A percentile compares a stretch with the other conserved stretches of the same genome.
phyloP scores from a whole-genome alignment of 768 basidiomycete genomes.

The Boletus sp. region DNA sequence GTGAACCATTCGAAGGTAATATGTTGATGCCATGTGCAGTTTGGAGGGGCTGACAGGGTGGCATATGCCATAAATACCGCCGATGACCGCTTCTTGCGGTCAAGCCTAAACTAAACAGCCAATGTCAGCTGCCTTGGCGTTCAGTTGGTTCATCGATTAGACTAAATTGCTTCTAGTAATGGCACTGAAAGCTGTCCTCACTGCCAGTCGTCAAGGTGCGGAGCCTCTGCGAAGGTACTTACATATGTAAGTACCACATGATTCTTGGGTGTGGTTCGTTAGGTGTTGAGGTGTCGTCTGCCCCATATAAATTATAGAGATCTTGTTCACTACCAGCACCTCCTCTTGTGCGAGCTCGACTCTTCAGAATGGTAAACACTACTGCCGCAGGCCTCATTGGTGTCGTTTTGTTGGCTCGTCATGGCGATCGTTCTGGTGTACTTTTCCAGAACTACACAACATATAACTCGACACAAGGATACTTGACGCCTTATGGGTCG shows the following conservation, averaged over 20 bases:
- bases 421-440: constrained; percentile 63
- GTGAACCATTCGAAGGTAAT: no score
- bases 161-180: neutral
- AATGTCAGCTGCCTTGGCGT: neutral
- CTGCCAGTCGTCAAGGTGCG: neutral
- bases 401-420: constrained; percentile 71
- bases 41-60: neutral
- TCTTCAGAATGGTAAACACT: constrained; percentile 26
- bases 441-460: constrained; percentile 71
- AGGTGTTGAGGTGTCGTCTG: neutral
- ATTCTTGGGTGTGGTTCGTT: neutral
- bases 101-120: neutral
- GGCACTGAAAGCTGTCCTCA: neutral
- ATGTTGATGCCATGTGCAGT: neutral
- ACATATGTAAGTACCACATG: neutral
- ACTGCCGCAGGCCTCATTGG: constrained; percentile 49
- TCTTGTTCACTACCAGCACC: neutral
- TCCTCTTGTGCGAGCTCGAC: neutral
- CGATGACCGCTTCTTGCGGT: neutral
- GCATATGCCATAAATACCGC: neutral
- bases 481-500: constrained; percentile 74
- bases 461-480: constrained; percentile 61
- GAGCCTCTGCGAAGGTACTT: neutral
- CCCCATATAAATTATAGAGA: constrained; percentile 7
- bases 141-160: neutral